A percentile compares a stretch with the other conserved stretches of the same genome.
Evolutionary conservation across 208 protist genomes (phyloP).

Genomic region (Porcisia deanei): DNA sequence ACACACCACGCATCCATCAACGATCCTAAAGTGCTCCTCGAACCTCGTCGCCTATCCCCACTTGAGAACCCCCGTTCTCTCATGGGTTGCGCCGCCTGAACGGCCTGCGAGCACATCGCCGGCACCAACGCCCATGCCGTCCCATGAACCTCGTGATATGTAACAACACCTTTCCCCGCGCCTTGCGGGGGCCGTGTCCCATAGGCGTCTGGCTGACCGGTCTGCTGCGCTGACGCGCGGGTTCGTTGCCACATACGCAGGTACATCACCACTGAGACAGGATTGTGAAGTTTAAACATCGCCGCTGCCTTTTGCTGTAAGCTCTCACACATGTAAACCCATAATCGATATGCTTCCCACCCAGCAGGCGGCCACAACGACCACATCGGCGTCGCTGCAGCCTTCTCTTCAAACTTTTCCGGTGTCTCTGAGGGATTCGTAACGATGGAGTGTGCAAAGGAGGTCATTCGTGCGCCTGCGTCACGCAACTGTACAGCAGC

Average conservation of each 20-base stretch:
- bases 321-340: not conserved
- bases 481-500: not conserved
- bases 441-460: not conserved
- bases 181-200: no score
- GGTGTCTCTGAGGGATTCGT: not conserved
- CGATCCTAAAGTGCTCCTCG: not conserved
- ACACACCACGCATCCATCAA: constrained; percentile 10
- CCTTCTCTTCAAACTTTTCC: no score
- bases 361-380: constrained; percentile 23
- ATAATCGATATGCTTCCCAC: constrained; percentile 7
- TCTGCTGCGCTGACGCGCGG: constrained; percentile 6
- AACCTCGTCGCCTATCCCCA: not conserved
- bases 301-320: no score
- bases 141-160: not conserved
- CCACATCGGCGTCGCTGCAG: not conserved
- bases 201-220: not conserved
- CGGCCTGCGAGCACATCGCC: not conserved
- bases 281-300: constrained; percentile 13
- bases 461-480: not conserved
- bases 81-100: not conserved
- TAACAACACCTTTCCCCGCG: not conserved
- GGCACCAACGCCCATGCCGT: not conserved
- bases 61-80: not conserved
- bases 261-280: constrained; percentile 10
- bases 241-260: constrained; percentile 13